Percentiles rank a stretch among this genome's conserved stretches.
These are phyloP conservation scores for Trametes gibbosa DNA, from an alignment of 768 basidiomycete species.

Conservation along the genomic window DNA sequence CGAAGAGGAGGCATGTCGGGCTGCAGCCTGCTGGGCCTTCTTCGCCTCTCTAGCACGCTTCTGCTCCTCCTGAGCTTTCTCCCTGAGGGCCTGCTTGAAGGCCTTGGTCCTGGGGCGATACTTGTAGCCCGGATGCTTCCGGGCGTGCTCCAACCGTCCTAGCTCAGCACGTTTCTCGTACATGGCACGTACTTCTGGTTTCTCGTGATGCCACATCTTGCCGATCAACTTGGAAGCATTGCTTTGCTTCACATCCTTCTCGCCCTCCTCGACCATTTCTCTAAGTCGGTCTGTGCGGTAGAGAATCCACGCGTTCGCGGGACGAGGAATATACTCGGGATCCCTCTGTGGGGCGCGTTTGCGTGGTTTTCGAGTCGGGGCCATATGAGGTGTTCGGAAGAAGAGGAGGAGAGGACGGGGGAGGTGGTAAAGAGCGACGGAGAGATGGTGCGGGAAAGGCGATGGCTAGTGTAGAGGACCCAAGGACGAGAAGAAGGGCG, in stretches of 20 bases:
- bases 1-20: not conserved
- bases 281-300: constrained; percentile 17
- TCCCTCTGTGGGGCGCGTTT: not conserved
- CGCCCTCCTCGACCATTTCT: not conserved
- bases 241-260: not conserved
- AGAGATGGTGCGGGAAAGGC: no score
- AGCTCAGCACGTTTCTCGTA: constrained; percentile 22
- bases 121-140: constrained; percentile 27
- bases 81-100: no score
- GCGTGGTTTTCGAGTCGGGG: not conserved
- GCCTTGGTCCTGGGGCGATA: constrained; percentile 26
- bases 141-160: constrained; percentile 25
- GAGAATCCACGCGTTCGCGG: constrained; percentile 23
- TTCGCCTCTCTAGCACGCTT: not conserved
- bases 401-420: not conserved
- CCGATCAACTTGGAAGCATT: not conserved
- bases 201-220: constrained; percentile 2
- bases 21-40: constrained; percentile 10
- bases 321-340: constrained; percentile 9
- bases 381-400: not conserved
- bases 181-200: not conserved
- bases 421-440: not conserved
- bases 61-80: constrained; percentile 15
- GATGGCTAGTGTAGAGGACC: no score
- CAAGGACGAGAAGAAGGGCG: not conserved